Conservation (phyloP, 768 basidiomycete genomes). For the Tylopilus subfusipes region DNA sequence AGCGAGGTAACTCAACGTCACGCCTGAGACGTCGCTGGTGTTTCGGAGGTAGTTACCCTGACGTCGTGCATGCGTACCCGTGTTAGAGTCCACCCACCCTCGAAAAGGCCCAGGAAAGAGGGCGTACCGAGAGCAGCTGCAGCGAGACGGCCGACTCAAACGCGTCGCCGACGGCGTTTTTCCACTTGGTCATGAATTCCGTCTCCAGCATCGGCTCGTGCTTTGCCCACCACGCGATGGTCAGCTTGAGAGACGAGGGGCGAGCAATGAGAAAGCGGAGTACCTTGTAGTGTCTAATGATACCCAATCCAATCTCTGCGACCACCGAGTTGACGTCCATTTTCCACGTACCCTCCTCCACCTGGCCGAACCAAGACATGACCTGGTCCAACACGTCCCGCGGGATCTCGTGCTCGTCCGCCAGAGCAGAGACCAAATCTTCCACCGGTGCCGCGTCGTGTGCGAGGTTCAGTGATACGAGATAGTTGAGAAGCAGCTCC, state of each 20-base stretch:
- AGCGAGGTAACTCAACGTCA: conserved; percentile 70
- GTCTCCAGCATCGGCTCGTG: conserved; percentile 54
- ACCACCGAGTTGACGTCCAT: conserved; percentile 62
- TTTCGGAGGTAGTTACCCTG: conserved; percentile 76
- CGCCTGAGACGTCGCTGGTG: conserved; percentile 31
- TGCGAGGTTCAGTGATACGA: conserved; percentile 60
- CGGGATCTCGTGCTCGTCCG: conserved; percentile 70
- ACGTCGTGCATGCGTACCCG: not conserved
- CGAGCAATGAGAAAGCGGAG: not conserved
- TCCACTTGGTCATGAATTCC: conserved; percentile 68
- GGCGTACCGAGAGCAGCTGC: conserved; percentile 59
- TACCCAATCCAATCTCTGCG: conserved; percentile 71
- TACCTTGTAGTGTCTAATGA: conserved; percentile 64
- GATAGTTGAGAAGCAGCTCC: conserved; percentile 67
- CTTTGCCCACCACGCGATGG: conserved; percentile 33
- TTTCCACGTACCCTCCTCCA: conserved; percentile 55
- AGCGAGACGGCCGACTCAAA: conserved; percentile 65
- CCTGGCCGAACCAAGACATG: conserved; percentile 78
- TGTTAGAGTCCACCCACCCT: not conserved
- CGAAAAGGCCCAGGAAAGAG: not conserved
- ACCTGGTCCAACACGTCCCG: conserved; percentile 61
- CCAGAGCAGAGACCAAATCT: conserved; percentile 56
- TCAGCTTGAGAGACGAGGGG: not conserved
- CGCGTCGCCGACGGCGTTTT: conserved; percentile 68
- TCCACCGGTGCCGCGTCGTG: conserved; percentile 53